phyloP scores from a whole-genome alignment of 2,329 filamentous ascomycete species.

The Colletotrichum simmondsii region DNA sequence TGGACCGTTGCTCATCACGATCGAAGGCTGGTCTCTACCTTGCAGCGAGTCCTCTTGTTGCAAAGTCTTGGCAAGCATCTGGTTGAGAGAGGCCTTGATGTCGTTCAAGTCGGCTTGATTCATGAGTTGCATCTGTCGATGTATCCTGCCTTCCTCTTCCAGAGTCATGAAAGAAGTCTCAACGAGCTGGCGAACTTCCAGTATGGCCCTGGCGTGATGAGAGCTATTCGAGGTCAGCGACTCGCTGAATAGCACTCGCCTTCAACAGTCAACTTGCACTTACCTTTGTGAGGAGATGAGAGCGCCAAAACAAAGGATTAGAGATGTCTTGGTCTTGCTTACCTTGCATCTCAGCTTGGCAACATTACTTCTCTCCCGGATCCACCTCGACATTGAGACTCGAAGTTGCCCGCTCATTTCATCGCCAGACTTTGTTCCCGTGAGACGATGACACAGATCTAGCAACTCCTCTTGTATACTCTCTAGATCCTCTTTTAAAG shows the following conservation, averaged over 20 bases:
- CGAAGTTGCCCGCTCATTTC: neutral
- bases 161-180: neutral
- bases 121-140: neutral
- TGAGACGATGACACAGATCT: slow-evolving; percentile 2
- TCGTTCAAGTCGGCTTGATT: neutral
- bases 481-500: neutral
- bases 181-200: neutral
- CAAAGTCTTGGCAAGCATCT: neutral
- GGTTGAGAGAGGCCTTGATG: neutral
- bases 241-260: neutral
- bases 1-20: too few relatives aligned
- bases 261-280: neutral
- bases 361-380: slow-evolving; percentile 4
- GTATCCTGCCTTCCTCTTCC: neutral
- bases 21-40: neutral
- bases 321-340: neutral
- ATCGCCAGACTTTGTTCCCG: neutral
- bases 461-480: neutral
- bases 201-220: slow-evolving; percentile 3
- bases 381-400: slow-evolving; percentile 10
- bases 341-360: neutral
- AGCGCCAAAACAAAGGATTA: slow-evolving; percentile 2
- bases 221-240: neutral
- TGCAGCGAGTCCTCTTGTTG: neutral
- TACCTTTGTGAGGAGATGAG: slow-evolving; percentile 10